Evolutionary conservation across 1,139 yeast genomes (phyloP), one percentile per base, ranked within the genome.

Genomic region (Pichia sp.): DNA sequence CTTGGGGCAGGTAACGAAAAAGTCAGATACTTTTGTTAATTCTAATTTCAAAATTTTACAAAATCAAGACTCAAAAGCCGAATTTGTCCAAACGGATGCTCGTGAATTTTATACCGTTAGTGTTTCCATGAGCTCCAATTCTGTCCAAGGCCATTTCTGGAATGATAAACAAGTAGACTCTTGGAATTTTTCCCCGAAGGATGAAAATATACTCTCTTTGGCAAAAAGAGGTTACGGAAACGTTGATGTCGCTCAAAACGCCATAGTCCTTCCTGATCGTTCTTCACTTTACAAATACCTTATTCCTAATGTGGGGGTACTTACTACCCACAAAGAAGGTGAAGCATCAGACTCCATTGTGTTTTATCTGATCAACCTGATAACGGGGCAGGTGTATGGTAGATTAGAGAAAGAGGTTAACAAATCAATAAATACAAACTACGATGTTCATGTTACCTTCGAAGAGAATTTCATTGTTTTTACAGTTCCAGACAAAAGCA

Each of bases 391-490:
- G 46, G 59, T 84, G 0, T 71, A 91, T 30, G 75, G 81, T 1
- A 30, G 14, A 2, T 55, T 59, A 45, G 27, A 34, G 1, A 59
- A 58, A 45, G 4, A 10, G 6, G 14, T 52, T 2, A 17, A 8
- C 12, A 8, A 24, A 14, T 50, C 27, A 2, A 40, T 49, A 4
- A 9, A 45, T 10, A 4, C 14, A 4, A 48, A 44, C 14, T 7
- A 2, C 2, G 49, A 80, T 1, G 64, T 89, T 20, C 75, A 77
- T 31, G 64, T 89, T 42, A 74, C 83, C 0, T 78, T 83, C 69
- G 95, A 92, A 55, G 98, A 93, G 66, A 84, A 91, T 69, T 92
- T 95, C 90, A 73, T 90, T 14, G 77, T 88, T 4, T 87, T 87
- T 67, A 75, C 93, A 0, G n/a, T 55, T 2, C 75, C 83, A 51